Base-by-base conservation (phyloP, 2,329 filamentous ascomycete genomes). In the Verticillium longisporum region DNA sequence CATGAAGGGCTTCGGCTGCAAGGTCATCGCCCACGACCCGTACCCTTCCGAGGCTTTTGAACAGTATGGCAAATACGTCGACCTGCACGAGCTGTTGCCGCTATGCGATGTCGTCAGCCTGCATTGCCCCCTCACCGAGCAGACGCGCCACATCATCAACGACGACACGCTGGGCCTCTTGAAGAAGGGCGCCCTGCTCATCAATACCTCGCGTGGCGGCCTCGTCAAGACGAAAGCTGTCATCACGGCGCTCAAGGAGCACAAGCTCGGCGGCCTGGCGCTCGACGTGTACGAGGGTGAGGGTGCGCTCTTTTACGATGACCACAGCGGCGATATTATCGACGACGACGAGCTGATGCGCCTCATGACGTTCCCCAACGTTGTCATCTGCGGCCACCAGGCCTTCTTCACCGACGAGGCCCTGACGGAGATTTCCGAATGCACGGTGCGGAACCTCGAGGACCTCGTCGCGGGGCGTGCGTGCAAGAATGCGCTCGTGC, bases 201-300 rank as follows among this genome's bases (percentile, higher is more conserved):
- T 90, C 65, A 89, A 90, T 72, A 90, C 87, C 0, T 88, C 86
- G 3, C 83, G 88, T 1, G 88, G 88, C 21, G 86, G 82, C 1
- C 74, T 90, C 59, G 78, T 90, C 62, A 77, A 88, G 68, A 87
- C 85, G 0, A 73, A 74, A 34, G 82, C 85, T 11, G 80, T 88
- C 61, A 83, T 88, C 60, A 73, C 78, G 26, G 83, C 84, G 13
- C 78, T 90, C 62, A 89, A 90, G 75, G 76, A 70, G 41, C 78
- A 77, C n/a, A 79, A 80, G 31, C 75, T 90, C 2, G 84, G 85
- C 7, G 86, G 84, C 1, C 74, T 88, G 34, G 87, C 86, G 0
- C 76, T 90, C 45, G 87, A 90, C 68, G 87, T 90, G 15, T 90
- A 89, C 70, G 87, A 90, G 68, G 81, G 80, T 53, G 87, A 90